A percentile compares a stretch with the other conserved stretches of the same genome.
Conservation (phyloP, 768 basidiomycete genomes). For the Lactarius akahatsu region DNA sequence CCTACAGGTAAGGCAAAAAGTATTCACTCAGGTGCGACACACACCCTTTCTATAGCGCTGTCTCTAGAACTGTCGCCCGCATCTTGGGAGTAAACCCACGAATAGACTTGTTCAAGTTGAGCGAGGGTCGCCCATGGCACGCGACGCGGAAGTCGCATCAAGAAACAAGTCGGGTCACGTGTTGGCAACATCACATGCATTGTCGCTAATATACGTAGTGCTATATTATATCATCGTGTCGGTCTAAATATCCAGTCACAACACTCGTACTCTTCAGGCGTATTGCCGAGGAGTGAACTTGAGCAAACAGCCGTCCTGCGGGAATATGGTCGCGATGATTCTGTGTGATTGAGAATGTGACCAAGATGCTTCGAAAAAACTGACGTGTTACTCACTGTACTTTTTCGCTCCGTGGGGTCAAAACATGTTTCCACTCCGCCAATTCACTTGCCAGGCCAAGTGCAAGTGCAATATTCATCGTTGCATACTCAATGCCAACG, state of each 20-base stretch:
- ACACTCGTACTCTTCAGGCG: not conserved
- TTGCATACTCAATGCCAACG: constrained; percentile 90
- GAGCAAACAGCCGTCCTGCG: constrained; percentile 85
- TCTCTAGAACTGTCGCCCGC: constrained; percentile 54
- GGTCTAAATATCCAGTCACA: not conserved
- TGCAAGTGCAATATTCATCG: constrained; percentile 84
- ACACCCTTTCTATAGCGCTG: constrained; percentile 63
- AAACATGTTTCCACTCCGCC: constrained; percentile 84
- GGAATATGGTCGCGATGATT: constrained; percentile 97
- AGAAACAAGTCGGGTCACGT: not conserved
- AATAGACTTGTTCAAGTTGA: constrained; percentile 75
- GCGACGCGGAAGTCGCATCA: constrained; percentile 58
- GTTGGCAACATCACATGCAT: constrained; percentile 1
- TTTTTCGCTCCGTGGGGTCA: constrained; percentile 75
- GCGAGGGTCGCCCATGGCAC: constrained; percentile 71
- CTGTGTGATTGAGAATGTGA: constrained; percentile 39
- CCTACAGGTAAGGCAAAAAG: constrained; percentile 2
- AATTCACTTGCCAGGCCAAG: constrained; percentile 78
- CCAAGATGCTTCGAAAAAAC: not conserved
- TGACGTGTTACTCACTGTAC: constrained; percentile 65
- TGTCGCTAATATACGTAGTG: not conserved
- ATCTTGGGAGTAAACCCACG: constrained; percentile 72
- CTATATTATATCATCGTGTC: not conserved
- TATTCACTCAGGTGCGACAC: constrained; percentile 29
- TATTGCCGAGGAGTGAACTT: constrained; percentile 63